Base-by-base conservation (phyloP, 208 protist genomes). In the Trypanosoma grayi region DNA sequence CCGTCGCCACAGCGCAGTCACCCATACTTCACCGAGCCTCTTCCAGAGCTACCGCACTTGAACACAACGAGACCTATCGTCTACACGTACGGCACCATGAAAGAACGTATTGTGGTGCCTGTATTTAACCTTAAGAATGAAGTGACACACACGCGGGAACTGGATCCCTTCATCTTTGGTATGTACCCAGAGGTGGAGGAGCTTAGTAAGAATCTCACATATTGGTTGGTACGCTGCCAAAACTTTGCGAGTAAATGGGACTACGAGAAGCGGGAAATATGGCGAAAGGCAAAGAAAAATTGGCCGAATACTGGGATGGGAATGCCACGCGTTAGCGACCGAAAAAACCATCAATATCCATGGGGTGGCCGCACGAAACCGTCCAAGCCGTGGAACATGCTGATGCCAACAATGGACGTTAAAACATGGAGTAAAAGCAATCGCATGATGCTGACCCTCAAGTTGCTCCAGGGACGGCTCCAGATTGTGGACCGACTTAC, bases 271-370 rank as follows among this genome's bases (percentile, higher is more conserved):
- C 84, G 87, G 0, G 90, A 96, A 66, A 92, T 96, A 64, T 96
- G 85, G 83, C 73, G 87, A 30, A 83, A 83, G 54, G 85, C 87
- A 16, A 93, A 93, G 72, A 96, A 96, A 63, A 93, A 96, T 56
- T 96, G 90, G 87, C 85, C 90, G 4, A 93, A 92, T 62, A 94
- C 90, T n/a, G 90, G 90, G 25, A 90, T 92, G 76, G 90, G 90
- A 54, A 91, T 96, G 85, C 52, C 85, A 9, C 85, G 90, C 30
- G 87, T 90, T n/a, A 77, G 87, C 41, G 73, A 93, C 60, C 72
- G 90, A 45, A 93, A 94, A 53, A 89, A 91, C 67, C 79, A 88
- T 59, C 54, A 57, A 9, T 87, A 82, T 59, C 71, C 70, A 37
- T 96, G 90, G 90, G 90, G 90, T 40, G 90, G 70, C 18, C 78